phyloP scores from a whole-genome alignment of 352 stramenopile species.

The Blastocystis sp. region DNA sequence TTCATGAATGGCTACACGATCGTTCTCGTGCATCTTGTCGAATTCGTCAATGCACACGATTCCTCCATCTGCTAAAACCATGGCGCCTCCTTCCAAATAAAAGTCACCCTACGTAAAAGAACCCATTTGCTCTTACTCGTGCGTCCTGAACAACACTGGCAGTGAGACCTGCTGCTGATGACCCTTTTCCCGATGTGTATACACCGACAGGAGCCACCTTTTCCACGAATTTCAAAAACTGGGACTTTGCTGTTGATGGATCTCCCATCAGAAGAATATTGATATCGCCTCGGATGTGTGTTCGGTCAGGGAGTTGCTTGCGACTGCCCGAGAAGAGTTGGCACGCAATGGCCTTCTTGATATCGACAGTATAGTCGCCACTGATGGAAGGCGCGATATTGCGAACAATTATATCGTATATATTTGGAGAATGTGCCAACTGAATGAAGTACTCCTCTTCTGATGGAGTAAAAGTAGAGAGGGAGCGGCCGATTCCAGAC shows the following conservation, averaged over 20 bases:
- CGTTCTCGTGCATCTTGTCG: conserved; percentile 84
- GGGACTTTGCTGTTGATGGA: conserved; percentile 90
- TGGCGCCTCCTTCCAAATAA: conserved; percentile 82
- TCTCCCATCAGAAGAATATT: conserved; percentile 95
- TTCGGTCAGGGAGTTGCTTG: conserved; percentile 87
- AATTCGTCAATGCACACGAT: conserved; percentile 97
- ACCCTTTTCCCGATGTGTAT: conserved; percentile 94
- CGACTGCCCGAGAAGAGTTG: conserved; percentile 85
- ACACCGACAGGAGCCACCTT: conserved; percentile 90
- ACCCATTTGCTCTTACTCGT: conserved; percentile 61
- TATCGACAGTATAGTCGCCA: conserved; percentile 78
- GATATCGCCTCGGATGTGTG: conserved; percentile 92
- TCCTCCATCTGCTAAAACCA: conserved; percentile 84
- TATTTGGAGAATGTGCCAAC: conserved; percentile 77
- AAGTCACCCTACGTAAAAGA: conserved; percentile 80
- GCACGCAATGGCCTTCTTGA: conserved; percentile 86
- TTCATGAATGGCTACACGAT: conserved; percentile 95
- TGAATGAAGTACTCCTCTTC: conserved; percentile 94
- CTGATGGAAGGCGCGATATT: conserved; percentile 80
- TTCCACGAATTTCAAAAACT: conserved; percentile 95
- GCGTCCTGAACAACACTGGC: conserved; percentile 87
- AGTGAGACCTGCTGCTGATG: conserved; percentile 88
- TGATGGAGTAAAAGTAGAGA: conserved; percentile 82
- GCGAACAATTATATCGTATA: conserved; percentile 83
- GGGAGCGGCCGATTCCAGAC: conserved; percentile 71